phyloP scores from a whole-genome alignment of 805 yeast genomes.

The Komagataella pseudopastoris region DNA sequence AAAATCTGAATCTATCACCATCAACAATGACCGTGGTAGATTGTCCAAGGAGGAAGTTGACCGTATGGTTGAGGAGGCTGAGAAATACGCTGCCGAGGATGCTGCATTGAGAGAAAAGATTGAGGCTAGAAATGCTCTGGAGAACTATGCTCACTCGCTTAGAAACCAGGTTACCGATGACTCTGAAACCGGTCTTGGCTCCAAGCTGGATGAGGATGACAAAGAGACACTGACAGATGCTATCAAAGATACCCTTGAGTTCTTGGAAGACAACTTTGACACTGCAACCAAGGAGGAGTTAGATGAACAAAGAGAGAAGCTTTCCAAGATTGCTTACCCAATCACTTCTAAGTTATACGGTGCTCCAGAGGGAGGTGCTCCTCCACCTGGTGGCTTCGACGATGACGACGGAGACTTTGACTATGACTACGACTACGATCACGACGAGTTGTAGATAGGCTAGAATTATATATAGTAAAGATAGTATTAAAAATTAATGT shows the following conservation, averaged over 20 bases:
- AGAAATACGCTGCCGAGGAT: constrained; percentile 87
- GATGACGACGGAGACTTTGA: constrained; percentile 32
- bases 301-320: constrained; percentile 79
- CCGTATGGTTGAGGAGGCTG: constrained; percentile 97
- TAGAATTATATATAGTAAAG: neutral
- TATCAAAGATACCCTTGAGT: constrained; percentile 57
- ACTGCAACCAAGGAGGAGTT: constrained; percentile 86
- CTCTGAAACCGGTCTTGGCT: constrained; percentile 48
- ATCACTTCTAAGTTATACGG: constrained; percentile 80
- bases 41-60: constrained; percentile 88
- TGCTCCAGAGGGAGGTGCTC: constrained; percentile 34
- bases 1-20: constrained; percentile 79
- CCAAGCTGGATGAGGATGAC: constrained; percentile 80
- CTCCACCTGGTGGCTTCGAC: constrained; percentile 14
- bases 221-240: constrained; percentile 83
- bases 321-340: constrained; percentile 78
- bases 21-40: constrained; percentile 91
- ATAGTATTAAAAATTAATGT: neutral
- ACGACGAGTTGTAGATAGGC: constrained; percentile 39
- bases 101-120: constrained; percentile 70
- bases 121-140: constrained; percentile 78
- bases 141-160: constrained; percentile 76
- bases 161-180: constrained; percentile 44
- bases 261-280: constrained; percentile 68
- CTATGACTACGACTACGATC: constrained; percentile 35